Evolutionary conservation across 2,329 filamentous ascomycete species (phyloP), one percentile per base, ranked within the genome.

Genomic region (Epicoccum nigrum): DNA sequence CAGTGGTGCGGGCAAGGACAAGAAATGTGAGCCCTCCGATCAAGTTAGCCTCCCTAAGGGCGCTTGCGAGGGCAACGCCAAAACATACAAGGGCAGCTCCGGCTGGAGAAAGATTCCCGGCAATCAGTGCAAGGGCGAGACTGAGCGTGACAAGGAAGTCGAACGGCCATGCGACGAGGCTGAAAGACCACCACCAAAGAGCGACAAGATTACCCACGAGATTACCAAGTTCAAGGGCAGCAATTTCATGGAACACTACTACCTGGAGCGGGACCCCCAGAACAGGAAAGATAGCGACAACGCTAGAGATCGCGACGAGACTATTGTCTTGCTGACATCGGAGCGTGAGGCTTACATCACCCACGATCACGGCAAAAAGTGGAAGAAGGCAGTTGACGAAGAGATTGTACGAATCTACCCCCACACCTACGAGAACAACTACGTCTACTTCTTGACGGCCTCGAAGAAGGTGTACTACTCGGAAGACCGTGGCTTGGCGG

Each of bases 31-130:
- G 19, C 81, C 83, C 7, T 83, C 80, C 20, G 86, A 84, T 0
- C 77, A 83, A 3, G 72, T 96, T 34, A 71, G 79, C 2, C 77
- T 85, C 2, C 92, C 92, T 0, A 82, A 89, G 38, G 90, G 85
- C 7, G 82, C 83, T 21, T 99, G 94, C 74, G 84, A 88, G 67
- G 82, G 85, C 33, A 79, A 83, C 3, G 83, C 86, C 7, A 87
- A 88, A 51, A 91, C 79, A 2, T 99, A 92, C 75, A 86, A 82
- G 74, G 94, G 91, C 11, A 89, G 88, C 3, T 96, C 92, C 23
- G 94, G 94, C 20, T 99, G 91, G 84, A 86, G 93, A 52, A 81
- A 93, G 61, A 97, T 99, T 54, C 93, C 94, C 23, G 79, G 79
- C 7, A 78, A 81, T 50, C 72, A 76, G n/a, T 81, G 79, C 63